Conservation (phyloP, 148 eudicot genomes). For the Vaccinium corymbosum region DNA sequence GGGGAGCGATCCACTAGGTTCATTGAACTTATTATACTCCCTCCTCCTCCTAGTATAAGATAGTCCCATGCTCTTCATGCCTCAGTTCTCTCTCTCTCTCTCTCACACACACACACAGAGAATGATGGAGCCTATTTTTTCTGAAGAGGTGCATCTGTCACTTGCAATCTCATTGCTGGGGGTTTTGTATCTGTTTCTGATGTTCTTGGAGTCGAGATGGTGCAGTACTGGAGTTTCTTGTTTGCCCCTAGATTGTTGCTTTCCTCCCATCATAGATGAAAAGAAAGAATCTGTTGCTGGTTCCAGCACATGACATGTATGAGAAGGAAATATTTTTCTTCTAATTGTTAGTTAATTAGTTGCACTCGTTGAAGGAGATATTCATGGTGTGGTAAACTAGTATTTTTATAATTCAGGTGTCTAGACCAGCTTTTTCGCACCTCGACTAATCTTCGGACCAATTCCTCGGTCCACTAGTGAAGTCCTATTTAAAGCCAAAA, state of each 20-base stretch:
- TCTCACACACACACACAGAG: background rate
- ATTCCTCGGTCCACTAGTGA: no score
- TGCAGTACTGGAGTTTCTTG: background rate
- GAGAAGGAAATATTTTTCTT: background rate
- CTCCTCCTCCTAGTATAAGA: background rate
- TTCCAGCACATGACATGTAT: background rate
- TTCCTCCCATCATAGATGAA: background rate
- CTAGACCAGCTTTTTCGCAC: no score
- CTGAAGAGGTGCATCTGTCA: background rate
- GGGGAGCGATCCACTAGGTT: background rate
- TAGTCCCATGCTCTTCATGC: background rate
- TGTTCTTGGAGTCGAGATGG: background rate
- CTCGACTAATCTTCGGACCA: no score
- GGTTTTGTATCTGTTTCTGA: background rate
- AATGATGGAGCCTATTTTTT: background rate
- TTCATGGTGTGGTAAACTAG: background rate
- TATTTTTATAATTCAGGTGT: background rate
- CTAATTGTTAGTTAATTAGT: background rate
- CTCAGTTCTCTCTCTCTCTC: background rate
- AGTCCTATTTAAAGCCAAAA: no score
- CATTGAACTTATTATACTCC: background rate
- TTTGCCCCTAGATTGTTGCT: constrained; percentile 1
- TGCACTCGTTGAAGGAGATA: background rate
- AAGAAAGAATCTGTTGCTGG: background rate
- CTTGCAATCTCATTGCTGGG: background rate